Conservation (phyloP, 805 yeast species). For the Tetrapisispora fleetii region DNA sequence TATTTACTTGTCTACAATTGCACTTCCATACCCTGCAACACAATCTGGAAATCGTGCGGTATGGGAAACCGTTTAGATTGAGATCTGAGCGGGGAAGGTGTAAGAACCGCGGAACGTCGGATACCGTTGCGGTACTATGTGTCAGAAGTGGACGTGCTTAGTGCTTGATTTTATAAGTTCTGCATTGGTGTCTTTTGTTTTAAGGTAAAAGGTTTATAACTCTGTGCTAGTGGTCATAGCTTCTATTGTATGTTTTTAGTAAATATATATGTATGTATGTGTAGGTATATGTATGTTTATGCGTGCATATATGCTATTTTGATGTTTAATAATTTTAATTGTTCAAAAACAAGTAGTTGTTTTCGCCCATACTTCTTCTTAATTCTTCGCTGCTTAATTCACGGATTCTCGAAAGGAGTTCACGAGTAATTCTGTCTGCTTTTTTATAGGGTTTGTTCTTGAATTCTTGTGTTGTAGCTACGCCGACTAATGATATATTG, state of each 20-base stretch:
- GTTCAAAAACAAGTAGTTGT: constrained; percentile 10
- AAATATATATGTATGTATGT: not conserved
- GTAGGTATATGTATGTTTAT: not conserved
- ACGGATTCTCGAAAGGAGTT: constrained; percentile 9
- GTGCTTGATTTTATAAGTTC: too few relatives aligned
- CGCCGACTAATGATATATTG: constrained; percentile 2
- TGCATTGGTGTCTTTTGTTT: too few relatives aligned
- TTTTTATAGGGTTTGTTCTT: constrained; percentile 8
- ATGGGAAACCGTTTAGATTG: too few relatives aligned
- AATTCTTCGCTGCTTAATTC: constrained; percentile 19
- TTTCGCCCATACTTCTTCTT: constrained; percentile 25
- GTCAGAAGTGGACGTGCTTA: too few relatives aligned
- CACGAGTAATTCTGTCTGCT: constrained; percentile 15
- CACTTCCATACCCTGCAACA: too few relatives aligned
- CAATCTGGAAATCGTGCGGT: too few relatives aligned
- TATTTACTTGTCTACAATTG: too few relatives aligned
- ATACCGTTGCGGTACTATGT: too few relatives aligned
- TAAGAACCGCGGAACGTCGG: too few relatives aligned
- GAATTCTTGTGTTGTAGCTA: constrained; percentile 2
- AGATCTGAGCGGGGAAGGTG: too few relatives aligned
- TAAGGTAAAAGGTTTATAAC: too few relatives aligned
- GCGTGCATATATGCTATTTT: not conserved
- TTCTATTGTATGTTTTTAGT: not conserved
- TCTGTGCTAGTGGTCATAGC: too few relatives aligned
- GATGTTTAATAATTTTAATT: not conserved